Percentiles rank a stretch among this genome's conserved stretches.
phyloP scores from a whole-genome alignment of 495 filamentous ascomycete species.

The Filosporella fistucella region DNA sequence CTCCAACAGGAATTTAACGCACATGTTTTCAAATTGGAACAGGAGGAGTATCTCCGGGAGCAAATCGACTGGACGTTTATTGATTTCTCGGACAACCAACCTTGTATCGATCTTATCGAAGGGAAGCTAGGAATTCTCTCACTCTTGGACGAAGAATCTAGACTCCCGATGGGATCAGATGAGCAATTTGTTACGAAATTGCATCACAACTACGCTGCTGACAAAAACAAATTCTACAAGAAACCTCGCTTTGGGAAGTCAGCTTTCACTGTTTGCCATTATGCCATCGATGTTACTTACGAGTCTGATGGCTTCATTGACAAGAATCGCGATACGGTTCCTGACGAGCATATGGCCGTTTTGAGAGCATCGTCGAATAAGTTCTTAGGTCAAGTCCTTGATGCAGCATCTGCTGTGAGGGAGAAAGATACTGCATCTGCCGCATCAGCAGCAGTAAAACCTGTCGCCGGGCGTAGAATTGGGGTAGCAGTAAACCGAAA shows the following conservation, averaged over 20 bases:
- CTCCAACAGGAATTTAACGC: constrained; percentile 99
- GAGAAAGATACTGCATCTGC: constrained; percentile 79
- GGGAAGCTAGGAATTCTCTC: constrained; percentile 91
- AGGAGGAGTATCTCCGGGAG: constrained; percentile 96
- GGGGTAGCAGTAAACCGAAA: constrained; percentile 93
- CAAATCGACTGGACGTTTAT: constrained; percentile 99
- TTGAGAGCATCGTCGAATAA: constrained; percentile 77
- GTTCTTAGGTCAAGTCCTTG: constrained; percentile 82
- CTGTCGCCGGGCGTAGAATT: constrained; percentile 72
- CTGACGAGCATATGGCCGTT: constrained; percentile 95
- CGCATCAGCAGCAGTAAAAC: constrained; percentile 60
- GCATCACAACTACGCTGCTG: constrained; percentile 84
- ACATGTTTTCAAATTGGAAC: constrained; percentile 99
- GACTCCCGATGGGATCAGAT: constrained; percentile 94
- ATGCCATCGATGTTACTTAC: constrained; percentile 97
- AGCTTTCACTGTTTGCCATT: constrained; percentile 97
- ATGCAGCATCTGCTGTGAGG: constrained; percentile 76
- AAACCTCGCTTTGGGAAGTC: constrained; percentile 98
- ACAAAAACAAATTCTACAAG: constrained; percentile 97
- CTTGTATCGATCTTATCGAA: constrained; percentile 99
- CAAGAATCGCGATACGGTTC: constrained; percentile 98
- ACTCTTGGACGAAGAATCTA: constrained; percentile 92
- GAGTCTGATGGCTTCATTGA: constrained; percentile 99
- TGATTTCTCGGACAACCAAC: constrained; percentile 98
- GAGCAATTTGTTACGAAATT: constrained; percentile 97